These are phyloP conservation scores for Populus hybrid DNA, from an alignment of 441 rosid species.

Conservation along the genomic window DNA sequence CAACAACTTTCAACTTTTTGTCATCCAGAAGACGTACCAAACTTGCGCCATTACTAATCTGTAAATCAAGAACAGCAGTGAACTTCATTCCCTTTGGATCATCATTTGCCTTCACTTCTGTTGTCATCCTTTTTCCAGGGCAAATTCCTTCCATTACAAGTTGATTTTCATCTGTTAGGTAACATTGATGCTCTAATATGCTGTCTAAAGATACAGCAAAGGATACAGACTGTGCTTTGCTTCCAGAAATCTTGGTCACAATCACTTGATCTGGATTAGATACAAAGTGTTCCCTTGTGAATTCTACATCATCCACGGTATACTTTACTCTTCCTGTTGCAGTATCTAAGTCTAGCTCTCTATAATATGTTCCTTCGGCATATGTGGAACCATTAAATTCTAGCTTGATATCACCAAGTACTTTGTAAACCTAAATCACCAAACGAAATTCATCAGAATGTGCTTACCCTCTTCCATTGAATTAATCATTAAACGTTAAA, in stretches of 20 bases:
- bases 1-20: constrained; percentile 61
- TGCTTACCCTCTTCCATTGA: not conserved
- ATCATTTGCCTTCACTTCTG: constrained; percentile 33
- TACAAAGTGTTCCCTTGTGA: constrained; percentile 67
- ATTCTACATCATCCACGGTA: constrained; percentile 60
- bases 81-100: constrained; percentile 69
- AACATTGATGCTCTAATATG: constrained; percentile 13
- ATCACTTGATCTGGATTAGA: constrained; percentile 78
- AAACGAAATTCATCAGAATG: constrained; percentile 16
- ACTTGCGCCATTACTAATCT: constrained; percentile 46
- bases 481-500: not conserved
- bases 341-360: constrained; percentile 85
- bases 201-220: constrained; percentile 66
- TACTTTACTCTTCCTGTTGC: constrained; percentile 68
- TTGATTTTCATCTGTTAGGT: constrained; percentile 3
- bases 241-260: constrained; percentile 58
- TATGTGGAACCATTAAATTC: constrained; percentile 63
- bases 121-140: constrained; percentile 51
- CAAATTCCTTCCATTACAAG: constrained; percentile 6
- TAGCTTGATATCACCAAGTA: constrained; percentile 74
- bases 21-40: constrained; percentile 42
- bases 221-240: constrained; percentile 59
- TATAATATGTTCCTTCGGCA: constrained; percentile 54
- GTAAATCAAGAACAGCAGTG: constrained; percentile 62
- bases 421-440: constrained; percentile 69